These are phyloP conservation scores for Pythium dissotocum DNA, from an alignment of 352 stramenopile genomes.

Conservation along the genomic window DNA sequence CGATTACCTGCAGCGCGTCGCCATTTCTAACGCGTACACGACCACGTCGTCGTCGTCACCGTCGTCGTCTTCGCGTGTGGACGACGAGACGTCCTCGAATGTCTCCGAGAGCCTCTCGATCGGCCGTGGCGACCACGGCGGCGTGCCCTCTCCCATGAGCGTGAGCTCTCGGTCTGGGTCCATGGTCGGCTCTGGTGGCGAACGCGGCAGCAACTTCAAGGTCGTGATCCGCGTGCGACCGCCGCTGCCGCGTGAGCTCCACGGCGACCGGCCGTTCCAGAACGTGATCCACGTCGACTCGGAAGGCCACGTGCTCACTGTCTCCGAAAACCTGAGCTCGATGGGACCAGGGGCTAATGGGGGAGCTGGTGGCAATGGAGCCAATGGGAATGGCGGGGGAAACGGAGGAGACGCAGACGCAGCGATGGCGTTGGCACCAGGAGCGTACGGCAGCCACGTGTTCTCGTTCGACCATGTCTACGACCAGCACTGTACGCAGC, in stretches of 20 bases:
- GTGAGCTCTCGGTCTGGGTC: constrained; percentile 30
- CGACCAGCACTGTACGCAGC: constrained; percentile 89
- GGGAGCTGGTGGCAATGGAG: constrained; percentile 11
- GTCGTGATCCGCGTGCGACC: constrained; percentile 93
- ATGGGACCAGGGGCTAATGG: constrained; percentile 26
- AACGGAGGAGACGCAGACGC: constrained; percentile 6
- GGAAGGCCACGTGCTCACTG: constrained; percentile 83
- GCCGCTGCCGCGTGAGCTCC: constrained; percentile 84
- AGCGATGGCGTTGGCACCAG: constrained; percentile 18
- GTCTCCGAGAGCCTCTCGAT: constrained; percentile 54
- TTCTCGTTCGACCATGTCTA: constrained; percentile 96
- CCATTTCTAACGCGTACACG: constrained; percentile 64
- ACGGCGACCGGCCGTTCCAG: constrained; percentile 87
- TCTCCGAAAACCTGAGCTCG: constrained; percentile 84
- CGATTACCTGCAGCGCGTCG: constrained; percentile 56
- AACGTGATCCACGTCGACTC: constrained; percentile 90
- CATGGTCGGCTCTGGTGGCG: constrained; percentile 3
- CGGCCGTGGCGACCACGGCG: not conserved
- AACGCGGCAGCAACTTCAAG: constrained; percentile 86
- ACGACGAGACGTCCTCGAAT: constrained; percentile 65
- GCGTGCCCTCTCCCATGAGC: constrained; percentile 44
- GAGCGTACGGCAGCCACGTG: constrained; percentile 82
- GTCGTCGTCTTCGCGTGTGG: constrained; percentile 25
- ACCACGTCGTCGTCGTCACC: constrained; percentile 28
- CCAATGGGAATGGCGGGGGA: constrained; percentile 12